Evolutionary conservation across 441 rosid genomes (phyloP), one percentile per base, ranked within the genome.

Genomic region (Corymbia citriodora): DNA sequence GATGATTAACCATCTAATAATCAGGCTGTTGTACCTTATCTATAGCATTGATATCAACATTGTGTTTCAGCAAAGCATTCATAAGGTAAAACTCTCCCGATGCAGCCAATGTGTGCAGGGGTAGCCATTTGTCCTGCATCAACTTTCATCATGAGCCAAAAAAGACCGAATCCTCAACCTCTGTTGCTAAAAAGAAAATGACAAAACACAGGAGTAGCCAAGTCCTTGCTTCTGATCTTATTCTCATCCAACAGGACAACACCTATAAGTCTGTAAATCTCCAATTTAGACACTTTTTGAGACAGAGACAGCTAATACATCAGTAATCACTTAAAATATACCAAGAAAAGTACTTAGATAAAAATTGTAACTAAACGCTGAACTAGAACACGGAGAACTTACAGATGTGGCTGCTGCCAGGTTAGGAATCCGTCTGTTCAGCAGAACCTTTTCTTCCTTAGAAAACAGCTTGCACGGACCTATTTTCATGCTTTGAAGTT

Each of bases 51-150:
- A 98, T 97, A 90, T 96, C 98, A 88, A 96, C 93, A 91, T 94
- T 95, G 90, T 95, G 97, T 91, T 98, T 98, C 90, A 98, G 92
- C 93, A 97, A 95, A 89, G 95, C 92, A 93, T 95, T 94, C 92
- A 95, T 87, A 72, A 97, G 96, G 91, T 95, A 95, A 93, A 96
- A 97, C 92, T 98, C 99, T 89, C 99, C 99, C 2, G 96, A 94
- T 54, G 99, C 99, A 65, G 98, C 98, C 88, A 97, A 96, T 17
- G 99, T 94, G 92, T 98, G 99, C 90, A 98, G 93, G 88, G 99
- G 98, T 31, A 96, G 94, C 99, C 99, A 97, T 93, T 98, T 97
- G 74, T 90, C 95, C 99, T 96, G 94, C 89, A 57, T 91, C 91
- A 63, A 55, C 45, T 31, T 74, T 88, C 87, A 88, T 81, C 87